Evolutionary conservation across 2,329 filamentous ascomycete species (phyloP).

Genomic region (Sodiomyces alkalinus): DNA sequence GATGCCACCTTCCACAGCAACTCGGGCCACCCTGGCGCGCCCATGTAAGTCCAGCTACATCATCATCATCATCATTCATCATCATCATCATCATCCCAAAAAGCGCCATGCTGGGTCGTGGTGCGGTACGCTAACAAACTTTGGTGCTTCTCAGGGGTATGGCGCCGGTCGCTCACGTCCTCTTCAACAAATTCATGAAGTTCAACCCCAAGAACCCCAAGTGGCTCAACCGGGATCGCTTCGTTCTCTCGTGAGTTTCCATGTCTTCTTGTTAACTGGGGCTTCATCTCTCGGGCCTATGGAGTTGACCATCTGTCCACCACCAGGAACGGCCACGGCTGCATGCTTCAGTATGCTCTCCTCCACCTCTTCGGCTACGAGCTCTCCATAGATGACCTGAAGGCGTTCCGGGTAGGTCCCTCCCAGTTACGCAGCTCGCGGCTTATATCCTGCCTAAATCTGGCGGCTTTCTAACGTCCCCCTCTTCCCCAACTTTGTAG

Average conservation of each 20-base stretch:
- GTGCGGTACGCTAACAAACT: neutral
- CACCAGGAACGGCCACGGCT: conserved; percentile 85
- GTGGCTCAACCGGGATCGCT: conserved; percentile 95
- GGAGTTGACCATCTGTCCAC: neutral
- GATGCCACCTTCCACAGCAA: conserved; percentile 95
- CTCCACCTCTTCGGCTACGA: conserved; percentile 92
- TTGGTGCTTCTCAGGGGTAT: conserved; percentile 45
- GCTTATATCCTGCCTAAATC: no score
- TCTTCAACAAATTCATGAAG: conserved; percentile 98
- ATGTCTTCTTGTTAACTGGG: neutral
- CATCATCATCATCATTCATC: conserved; percentile 2
- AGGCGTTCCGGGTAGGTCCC: conserved; percentile 78
- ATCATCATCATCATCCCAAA: neutral
- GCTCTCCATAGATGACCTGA: conserved; percentile 78
- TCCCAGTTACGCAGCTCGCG: conserved; percentile 1
- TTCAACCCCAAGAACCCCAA: conserved; percentile 99
- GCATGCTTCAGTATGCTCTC: conserved; percentile 98
- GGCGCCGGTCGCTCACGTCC: conserved; percentile 90
- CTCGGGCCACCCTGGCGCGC: conserved; percentile 96
- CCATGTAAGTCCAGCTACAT: conserved; percentile 52
- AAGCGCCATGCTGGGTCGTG: no score
- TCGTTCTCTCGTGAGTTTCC: conserved; percentile 85
- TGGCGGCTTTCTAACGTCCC: neutral
- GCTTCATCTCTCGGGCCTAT: neutral
- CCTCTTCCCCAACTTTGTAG: conserved; percentile 15